phyloP scores from a whole-genome alignment of 345 rosid genomes.

The Punica granatum region DNA sequence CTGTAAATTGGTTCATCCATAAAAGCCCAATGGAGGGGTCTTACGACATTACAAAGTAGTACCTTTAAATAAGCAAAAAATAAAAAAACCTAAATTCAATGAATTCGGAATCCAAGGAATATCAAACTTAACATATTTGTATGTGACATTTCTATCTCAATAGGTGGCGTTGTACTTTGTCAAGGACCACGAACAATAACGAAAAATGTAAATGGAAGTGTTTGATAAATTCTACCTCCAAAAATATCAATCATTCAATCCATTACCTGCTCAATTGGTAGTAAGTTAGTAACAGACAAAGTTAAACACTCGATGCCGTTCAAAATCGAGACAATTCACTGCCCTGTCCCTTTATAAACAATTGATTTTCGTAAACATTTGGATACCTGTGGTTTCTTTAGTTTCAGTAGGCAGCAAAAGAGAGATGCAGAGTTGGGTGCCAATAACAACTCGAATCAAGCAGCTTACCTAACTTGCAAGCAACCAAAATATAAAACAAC shows the following conservation, averaged over 20 bases:
- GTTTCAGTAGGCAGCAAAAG: not conserved
- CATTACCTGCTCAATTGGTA: too few species aligned
- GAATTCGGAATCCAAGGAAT: not conserved
- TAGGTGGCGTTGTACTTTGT: not conserved
- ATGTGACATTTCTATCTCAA: not conserved
- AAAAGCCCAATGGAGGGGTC: not conserved
- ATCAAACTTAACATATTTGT: not conserved
- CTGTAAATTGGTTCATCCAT: not conserved
- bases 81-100: not conserved
- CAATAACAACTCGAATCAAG: conserved; percentile 14
- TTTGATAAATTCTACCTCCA: too few species aligned
- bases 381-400: not conserved
- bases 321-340: too few species aligned
- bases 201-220: too few species aligned
- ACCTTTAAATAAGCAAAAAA: not conserved
- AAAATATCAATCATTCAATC: too few species aligned
- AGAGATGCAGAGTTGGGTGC: conserved; percentile 10
- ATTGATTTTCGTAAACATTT: not conserved
- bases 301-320: too few species aligned
- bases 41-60: not conserved
- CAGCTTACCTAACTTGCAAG: conserved; percentile 12
- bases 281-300: too few species aligned
- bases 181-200: not conserved
- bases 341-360: too few species aligned
- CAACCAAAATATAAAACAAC: not conserved